Percentiles rank a stretch among this genome's conserved stretches.
These are phyloP conservation scores for Paecilomyces dactylethromorphus DNA, from an alignment of 2,329 filamentous ascomycete genomes.

Conservation along the genomic window DNA sequence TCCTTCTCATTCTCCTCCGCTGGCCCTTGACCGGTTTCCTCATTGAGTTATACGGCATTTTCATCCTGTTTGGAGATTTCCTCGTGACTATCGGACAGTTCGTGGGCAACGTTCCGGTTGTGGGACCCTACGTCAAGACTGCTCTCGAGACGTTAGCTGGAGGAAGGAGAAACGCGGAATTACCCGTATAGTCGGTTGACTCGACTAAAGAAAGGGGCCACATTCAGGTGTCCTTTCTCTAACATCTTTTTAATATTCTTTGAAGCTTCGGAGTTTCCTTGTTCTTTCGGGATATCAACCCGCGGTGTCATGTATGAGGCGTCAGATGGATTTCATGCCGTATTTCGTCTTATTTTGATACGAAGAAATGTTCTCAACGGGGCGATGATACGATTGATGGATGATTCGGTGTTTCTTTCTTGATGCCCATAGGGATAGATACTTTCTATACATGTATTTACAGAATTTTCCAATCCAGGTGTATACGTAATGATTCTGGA, in stretches of 20 bases:
- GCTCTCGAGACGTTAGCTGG: slow-evolving; percentile 65
- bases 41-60: slow-evolving; percentile 86
- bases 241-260: background rate
- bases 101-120: slow-evolving; percentile 72
- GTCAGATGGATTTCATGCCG: background rate
- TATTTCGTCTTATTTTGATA: background rate
- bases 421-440: background rate
- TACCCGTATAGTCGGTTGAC: slow-evolving; percentile 35
- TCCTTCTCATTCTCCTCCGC: slow-evolving; percentile 75
- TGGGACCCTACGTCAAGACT: slow-evolving; percentile 78
- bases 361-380: background rate
- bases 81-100: slow-evolving; percentile 87
- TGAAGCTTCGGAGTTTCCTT: background rate
- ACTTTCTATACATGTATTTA: background rate
- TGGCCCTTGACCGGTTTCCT: slow-evolving; percentile 91
- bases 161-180: slow-evolving; percentile 64
- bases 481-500: background rate
- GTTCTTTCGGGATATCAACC: background rate
- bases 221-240: background rate
- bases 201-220: background rate
- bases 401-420: background rate
- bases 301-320: slow-evolving; percentile 42
- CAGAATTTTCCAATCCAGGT: background rate
- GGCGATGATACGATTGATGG: background rate
- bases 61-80: slow-evolving; percentile 93